These are phyloP conservation scores for Bifiguratus adelaidae DNA, from an alignment of 192 early-diverging fungal species.

Conservation along the genomic window DNA sequence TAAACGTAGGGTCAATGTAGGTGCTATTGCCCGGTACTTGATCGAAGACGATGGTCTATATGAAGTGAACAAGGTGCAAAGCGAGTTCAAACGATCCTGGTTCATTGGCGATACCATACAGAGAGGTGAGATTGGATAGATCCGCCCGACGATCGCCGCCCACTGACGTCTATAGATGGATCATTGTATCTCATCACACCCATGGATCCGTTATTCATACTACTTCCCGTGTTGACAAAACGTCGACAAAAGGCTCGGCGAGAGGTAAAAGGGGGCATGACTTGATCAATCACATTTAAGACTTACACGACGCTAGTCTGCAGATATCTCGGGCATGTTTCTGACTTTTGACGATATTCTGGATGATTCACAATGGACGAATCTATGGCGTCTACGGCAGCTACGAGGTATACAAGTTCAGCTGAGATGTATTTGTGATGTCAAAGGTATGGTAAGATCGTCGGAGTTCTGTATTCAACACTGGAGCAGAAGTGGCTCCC, in stretches of 20 bases:
- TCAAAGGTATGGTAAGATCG: constrained; percentile 1
- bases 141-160: background rate
- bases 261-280: background rate
- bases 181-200: constrained; percentile 27
- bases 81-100: constrained; percentile 26
- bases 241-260: constrained; percentile 16
- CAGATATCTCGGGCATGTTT: constrained; percentile 20
- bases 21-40: constrained; percentile 26
- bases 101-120: constrained; percentile 29
- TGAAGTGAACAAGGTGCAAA: constrained; percentile 24
- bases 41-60: constrained; percentile 24
- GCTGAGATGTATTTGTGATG: constrained; percentile 18
- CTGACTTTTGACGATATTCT: constrained; percentile 20
- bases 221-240: constrained; percentile 26
- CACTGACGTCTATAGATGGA: constrained; percentile 15
- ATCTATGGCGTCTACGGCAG: constrained; percentile 12
- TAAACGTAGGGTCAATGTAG: too few relatives aligned
- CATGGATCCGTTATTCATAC: constrained; percentile 30
- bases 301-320: background rate
- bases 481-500: constrained; percentile 1
- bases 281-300: background rate
- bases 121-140: constrained; percentile 11
- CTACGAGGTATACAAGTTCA: constrained; percentile 9
- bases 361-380: constrained; percentile 22
- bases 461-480: background rate